These are phyloP conservation scores for Rhynchosporium secalis DNA, from an alignment of 2,329 filamentous ascomycete species.

Conservation along the genomic window DNA sequence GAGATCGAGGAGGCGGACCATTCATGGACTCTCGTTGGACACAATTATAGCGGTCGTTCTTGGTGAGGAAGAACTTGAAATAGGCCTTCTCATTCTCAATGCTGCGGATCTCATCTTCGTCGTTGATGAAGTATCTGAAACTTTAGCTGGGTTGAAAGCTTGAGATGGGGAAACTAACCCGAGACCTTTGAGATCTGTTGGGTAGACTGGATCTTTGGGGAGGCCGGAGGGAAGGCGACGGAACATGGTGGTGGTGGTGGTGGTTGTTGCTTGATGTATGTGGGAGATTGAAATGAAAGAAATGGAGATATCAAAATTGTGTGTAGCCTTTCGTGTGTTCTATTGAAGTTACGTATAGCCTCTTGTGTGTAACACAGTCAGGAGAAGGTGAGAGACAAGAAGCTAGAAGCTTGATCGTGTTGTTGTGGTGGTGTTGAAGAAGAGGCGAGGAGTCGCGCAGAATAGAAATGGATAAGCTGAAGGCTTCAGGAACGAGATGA, in stretches of 20 bases:
- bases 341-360: not conserved
- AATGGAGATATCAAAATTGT: not conserved
- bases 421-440: too few relatives aligned
- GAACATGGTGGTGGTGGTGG: constrained; percentile 61
- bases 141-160: not conserved
- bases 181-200: constrained; percentile 64
- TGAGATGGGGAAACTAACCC: constrained; percentile 57
- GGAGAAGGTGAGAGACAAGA: not conserved
- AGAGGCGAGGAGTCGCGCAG: too few relatives aligned
- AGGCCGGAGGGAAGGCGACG: constrained; percentile 67
- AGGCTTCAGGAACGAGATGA: too few relatives aligned
- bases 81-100: constrained; percentile 66
- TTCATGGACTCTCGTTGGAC: constrained; percentile 75
- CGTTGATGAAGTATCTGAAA: constrained; percentile 74
- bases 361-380: not conserved
- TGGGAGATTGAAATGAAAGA: not conserved
- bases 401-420: not conserved
- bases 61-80: constrained; percentile 73
- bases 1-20: constrained; percentile 46
- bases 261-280: not conserved
- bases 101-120: constrained; percentile 71
- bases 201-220: constrained; percentile 68
- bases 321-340: not conserved
- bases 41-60: constrained; percentile 75
- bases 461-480: too few relatives aligned